Evolutionary conservation across 2,329 filamentous ascomycete species (phyloP).

Genomic region (Alternaria ethzedia): DNA sequence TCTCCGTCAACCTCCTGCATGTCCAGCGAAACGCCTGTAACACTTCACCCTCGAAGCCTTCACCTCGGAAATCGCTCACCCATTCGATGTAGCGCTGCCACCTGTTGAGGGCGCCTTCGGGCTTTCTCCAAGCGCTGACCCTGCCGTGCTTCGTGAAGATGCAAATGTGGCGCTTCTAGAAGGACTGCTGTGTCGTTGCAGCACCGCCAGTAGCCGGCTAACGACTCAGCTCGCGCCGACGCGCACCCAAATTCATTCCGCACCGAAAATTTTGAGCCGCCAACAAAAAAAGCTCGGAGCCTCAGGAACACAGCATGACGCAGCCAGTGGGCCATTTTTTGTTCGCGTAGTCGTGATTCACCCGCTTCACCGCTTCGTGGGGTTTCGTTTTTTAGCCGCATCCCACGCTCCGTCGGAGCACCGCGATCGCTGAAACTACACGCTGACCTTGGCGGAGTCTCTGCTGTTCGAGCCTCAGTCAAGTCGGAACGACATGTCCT

Average conservation of each 20-base stretch:
- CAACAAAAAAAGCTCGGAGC: slow-evolving; percentile 25
- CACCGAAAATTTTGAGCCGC: slow-evolving; percentile 25
- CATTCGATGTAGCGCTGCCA: slow-evolving; percentile 17
- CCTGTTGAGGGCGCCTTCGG: slow-evolving; percentile 24
- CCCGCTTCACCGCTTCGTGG: slow-evolving; percentile 42
- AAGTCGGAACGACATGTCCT: slow-evolving; percentile 8
- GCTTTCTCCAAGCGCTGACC: slow-evolving; percentile 8
- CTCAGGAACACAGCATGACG: slow-evolving; percentile 29
- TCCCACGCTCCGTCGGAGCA: slow-evolving; percentile 20
- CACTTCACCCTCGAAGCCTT: slow-evolving; percentile 18
- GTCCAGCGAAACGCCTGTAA: slow-evolving; percentile 20
- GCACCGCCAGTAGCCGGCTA: slow-evolving; percentile 31
- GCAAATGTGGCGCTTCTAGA: slow-evolving; percentile 26
- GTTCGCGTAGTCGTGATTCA: slow-evolving; percentile 21
- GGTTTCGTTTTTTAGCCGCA: slow-evolving; percentile 35
- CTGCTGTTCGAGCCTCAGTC: slow-evolving; percentile 2
- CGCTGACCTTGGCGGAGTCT: slow-evolving; percentile 13
- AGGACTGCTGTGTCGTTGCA: slow-evolving; percentile 12
- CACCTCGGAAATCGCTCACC: slow-evolving; percentile 4
- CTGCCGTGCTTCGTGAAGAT: slow-evolving; percentile 20
- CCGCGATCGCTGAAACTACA: slow-evolving; percentile 10
- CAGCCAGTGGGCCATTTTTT: slow-evolving; percentile 20
- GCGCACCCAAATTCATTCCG: slow-evolving; percentile 19
- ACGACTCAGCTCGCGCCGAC: slow-evolving; percentile 28
- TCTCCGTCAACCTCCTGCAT: slow-evolving; percentile 28